Base-by-base conservation (phyloP, 2,329 filamentous ascomycete species). In the Westerdykella sp. region DNA sequence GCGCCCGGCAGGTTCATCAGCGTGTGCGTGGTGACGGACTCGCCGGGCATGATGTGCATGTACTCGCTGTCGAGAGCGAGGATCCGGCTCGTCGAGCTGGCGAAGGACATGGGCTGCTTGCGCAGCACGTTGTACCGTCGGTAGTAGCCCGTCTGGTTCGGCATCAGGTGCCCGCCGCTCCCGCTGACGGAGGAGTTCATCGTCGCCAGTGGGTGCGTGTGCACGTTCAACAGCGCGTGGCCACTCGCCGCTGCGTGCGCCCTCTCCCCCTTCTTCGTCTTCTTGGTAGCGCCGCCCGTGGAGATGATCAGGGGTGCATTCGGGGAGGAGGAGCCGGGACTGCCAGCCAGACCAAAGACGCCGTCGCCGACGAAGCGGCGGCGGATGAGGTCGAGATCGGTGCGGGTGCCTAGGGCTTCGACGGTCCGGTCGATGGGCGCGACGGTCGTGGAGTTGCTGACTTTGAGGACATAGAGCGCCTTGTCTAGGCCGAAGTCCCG, bases 41-140 rank as follows among this genome's bases (percentile, higher is more conserved):
- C 69, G 5, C 68, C 69, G 2, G 87, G 85, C 77, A 88, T 84
- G 55, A 94, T 88, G 66, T 91, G 86, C 48, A 94, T 80, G 63
- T 90, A 93, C 63, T 94, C 87, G 46, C 85, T 85, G 55, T 91
- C 87, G 51, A 94, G 87, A 37, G 85, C 81, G 34, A 93, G 72
- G 9, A 87, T 79, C 45, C 85, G 80, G 55, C 89, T 84, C 47
- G 86, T 85, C 57, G 84, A 78, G 4, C 80, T 82, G 34, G 86
- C 82, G 55, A 93, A 84, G 18, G 85, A 81, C 77, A 93, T 87
- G 7, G 85, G 83, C 65, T 90, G 85, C 66, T 89, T 87, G 50
- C 87, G 81, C 72, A 84, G 85, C 13, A 94, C 87, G 11, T 80
- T 81, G 67, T 88, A 93, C 54, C 83, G 84, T 59, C 86, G 84